These are phyloP conservation scores for Cucurbita pepo DNA, from an alignment of 306 rosid genomes.

Conservation along the genomic window DNA sequence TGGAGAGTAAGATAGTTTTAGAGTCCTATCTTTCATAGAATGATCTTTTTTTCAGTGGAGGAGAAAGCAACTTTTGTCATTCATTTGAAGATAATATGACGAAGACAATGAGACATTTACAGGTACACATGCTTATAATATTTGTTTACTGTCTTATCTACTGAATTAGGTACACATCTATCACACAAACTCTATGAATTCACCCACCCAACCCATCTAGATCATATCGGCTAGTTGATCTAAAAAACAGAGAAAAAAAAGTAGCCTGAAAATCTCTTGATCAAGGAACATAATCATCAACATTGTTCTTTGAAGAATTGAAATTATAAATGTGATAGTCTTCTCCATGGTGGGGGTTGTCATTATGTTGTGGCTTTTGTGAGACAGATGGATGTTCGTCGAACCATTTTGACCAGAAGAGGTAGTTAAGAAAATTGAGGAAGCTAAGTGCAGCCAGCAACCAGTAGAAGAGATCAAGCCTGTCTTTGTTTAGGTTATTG, in stretches of 20 bases:
- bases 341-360: neutral
- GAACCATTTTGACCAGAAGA: conserved; percentile 66
- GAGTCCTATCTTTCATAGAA: neutral
- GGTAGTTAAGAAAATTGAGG: conserved; percentile 67
- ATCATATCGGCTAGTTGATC: neutral
- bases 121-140: neutral
- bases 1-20: neutral
- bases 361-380: conserved; percentile 6
- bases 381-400: conserved; percentile 24
- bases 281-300: neutral
- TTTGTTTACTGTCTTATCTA: neutral
- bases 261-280: neutral
- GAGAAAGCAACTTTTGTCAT: neutral
- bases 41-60: neutral
- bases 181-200: neutral
- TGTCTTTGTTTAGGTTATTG: conserved; percentile 67
- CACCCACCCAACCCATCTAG: neutral
- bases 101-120: neutral
- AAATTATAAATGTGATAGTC: conserved; percentile 4
- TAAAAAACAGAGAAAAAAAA: neutral
- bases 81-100: neutral
- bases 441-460: conserved; percentile 56
- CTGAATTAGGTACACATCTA: neutral
- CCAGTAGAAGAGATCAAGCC: conserved; percentile 83
- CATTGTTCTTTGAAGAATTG: conserved; percentile 7